Base-by-base conservation (phyloP, 371 early-diverging fungal species). In the Batrachochytrium dendrobatidis region DNA sequence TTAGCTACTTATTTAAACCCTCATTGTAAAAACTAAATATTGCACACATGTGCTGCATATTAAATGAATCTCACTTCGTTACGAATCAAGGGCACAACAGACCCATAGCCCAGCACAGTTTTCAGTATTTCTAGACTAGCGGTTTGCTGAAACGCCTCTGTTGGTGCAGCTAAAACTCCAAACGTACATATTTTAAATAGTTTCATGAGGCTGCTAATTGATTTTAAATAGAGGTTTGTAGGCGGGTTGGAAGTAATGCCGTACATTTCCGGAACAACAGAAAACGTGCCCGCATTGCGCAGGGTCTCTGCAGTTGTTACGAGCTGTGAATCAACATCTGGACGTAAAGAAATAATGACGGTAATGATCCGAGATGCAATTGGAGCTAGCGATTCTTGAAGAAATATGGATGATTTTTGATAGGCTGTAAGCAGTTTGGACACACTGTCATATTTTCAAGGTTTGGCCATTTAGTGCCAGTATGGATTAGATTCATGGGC, bases 111-210 rank as follows among this genome's bases (percentile, higher is more conserved):
- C 28, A 61, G 26, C 3, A 53, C 44, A 18, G 39, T 48, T 44
- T 61, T 60, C 39, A 65, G 26, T 35, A 61, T 24, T 20, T 65
- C 66, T 51, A 60, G 10, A 34, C 25, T 52, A 18, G 35, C 53
- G 10, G 61, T 25, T 20, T 56, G 46, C 51, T 57, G 45, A 22
- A 29, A 28, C 30, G 59, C 39, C 48, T 65, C 66, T 18, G 22
- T 22, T 6, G 61, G 61, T 28, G 29, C 29, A 5, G 44, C 34
- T 48, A 65, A 30, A 29, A 61, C 51, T 18, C 57, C 66, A 22
- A 65, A 17, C n/a, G 58, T 28, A 6, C 53, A 5, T 28, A 60
- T 34, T 17, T 25, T 50, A 43, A 58, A 58, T 30, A 50, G 53
- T 39, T 58, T 57, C 34, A 43, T 61, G 56, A 52, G 39, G 15